phyloP scores from a whole-genome alignment of 2,329 filamentous ascomycete genomes.

The Arthrinium phaeospermum region DNA sequence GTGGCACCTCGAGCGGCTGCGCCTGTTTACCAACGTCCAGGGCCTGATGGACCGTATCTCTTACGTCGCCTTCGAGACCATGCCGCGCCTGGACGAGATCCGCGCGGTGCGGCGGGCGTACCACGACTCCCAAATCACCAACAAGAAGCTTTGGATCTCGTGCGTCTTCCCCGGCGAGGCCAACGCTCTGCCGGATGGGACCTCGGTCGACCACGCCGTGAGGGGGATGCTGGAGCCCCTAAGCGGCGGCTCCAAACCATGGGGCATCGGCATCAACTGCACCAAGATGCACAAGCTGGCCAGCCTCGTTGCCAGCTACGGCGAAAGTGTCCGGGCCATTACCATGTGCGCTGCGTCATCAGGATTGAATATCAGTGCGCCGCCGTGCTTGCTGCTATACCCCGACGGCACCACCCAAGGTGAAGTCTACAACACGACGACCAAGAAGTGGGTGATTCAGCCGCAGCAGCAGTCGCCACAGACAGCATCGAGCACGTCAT shows the following conservation, averaged over 20 bases:
- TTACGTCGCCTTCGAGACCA: constrained; percentile 69
- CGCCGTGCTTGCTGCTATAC: constrained; percentile 67
- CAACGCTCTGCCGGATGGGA: constrained; percentile 62
- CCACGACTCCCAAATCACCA: constrained; percentile 34
- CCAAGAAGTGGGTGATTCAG: constrained; percentile 62
- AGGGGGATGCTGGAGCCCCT: constrained; percentile 34
- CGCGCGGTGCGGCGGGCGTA: constrained; percentile 54
- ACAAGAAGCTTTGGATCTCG: constrained; percentile 60
- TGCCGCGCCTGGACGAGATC: constrained; percentile 68
- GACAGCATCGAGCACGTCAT: no score
- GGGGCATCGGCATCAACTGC: constrained; percentile 73
- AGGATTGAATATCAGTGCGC: constrained; percentile 26
- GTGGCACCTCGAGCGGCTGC: constrained; percentile 64
- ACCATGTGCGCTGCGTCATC: no score
- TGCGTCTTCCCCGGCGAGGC: constrained; percentile 65
- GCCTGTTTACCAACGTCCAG: constrained; percentile 52
- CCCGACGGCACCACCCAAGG: constrained; percentile 70
- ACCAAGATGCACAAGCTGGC: constrained; percentile 69
- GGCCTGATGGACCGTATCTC: constrained; percentile 48
- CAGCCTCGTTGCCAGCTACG: constrained; percentile 51
- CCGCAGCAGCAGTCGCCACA: constrained; percentile 29
- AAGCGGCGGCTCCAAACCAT: constrained; percentile 46
- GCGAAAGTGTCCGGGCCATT: constrained; percentile 39
- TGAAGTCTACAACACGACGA: constrained; percentile 69
- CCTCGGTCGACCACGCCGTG: constrained; percentile 47